Percentiles rank a stretch among this genome's conserved stretches.
Conservation (phyloP, 352 stramenopile species). For the Phytophthora sojae region DNA sequence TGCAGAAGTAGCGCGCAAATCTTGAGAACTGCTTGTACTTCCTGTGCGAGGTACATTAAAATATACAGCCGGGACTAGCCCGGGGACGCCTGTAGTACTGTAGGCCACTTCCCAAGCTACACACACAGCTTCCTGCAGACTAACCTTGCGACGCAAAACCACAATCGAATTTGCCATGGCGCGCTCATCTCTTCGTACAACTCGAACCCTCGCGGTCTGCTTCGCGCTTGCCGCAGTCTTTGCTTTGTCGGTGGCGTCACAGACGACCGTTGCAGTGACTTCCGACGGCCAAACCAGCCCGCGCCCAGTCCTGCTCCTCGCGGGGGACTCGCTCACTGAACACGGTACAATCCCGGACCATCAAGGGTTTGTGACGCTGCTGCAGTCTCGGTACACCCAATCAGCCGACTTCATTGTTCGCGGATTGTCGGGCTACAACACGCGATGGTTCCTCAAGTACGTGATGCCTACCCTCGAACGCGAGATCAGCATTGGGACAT, state of each 20-base stretch:
- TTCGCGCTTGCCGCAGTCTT: not conserved
- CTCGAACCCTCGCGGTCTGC: not conserved
- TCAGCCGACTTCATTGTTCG: slow-evolving; percentile 1
- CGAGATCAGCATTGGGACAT: not conserved
- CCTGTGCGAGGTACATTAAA: too few species aligned
- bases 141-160: too few species aligned
- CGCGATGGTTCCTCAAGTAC: slow-evolving; percentile 4
- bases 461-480: not conserved
- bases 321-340: not conserved
- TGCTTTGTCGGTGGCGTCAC: not conserved
- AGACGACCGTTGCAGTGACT: not conserved
- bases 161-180: too few species aligned
- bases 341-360: not conserved
- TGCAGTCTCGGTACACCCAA: not conserved
- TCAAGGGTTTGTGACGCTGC: not conserved
- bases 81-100: too few species aligned
- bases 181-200: too few species aligned
- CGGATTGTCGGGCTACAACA: not conserved
- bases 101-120: too few species aligned
- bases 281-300: not conserved
- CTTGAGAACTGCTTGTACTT: too few species aligned
- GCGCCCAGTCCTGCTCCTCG: not conserved
- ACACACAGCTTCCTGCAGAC: too few species aligned
- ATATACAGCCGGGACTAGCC: too few species aligned
- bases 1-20: too few species aligned